phyloP scores from a whole-genome alignment of 176 grass and related monocot species.

The Hordeum marinum region DNA sequence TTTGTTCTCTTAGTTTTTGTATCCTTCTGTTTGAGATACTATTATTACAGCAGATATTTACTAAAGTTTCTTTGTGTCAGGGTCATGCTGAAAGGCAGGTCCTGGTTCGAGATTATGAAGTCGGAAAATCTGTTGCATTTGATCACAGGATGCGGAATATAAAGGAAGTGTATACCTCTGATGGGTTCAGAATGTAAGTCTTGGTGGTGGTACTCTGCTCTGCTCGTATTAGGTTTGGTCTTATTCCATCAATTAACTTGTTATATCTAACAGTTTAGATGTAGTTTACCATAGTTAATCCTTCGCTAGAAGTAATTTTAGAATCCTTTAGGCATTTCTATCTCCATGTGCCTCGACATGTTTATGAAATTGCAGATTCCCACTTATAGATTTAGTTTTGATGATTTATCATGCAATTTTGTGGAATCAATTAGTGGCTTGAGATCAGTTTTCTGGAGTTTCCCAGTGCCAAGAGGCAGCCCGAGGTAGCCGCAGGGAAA shows the following conservation, averaged over 20 bases:
- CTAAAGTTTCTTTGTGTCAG: conserved; percentile 42
- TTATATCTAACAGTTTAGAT: background rate
- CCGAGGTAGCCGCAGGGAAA: background rate
- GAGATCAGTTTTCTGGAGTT: conserved; percentile 1
- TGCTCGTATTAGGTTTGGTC: background rate
- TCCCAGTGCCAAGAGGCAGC: background rate
- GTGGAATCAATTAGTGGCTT: background rate
- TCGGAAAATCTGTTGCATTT: conserved; percentile 79
- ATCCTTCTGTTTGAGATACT: background rate
- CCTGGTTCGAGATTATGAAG: conserved; percentile 80
- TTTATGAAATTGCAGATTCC: background rate
- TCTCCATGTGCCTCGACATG: background rate
- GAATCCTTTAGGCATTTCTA: background rate
- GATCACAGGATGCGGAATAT: conserved; percentile 57
- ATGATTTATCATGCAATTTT: background rate
- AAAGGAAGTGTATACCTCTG: conserved; percentile 87
- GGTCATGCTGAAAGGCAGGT: conserved; percentile 78
- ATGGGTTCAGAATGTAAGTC: conserved; percentile 84
- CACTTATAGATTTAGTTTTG: background rate
- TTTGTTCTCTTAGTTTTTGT: background rate
- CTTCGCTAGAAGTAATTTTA: background rate
- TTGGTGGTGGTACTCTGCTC: background rate
- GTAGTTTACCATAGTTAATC: background rate
- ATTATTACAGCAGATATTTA: background rate
- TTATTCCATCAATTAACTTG: background rate